These are phyloP conservation scores for Lactarius indigo DNA, from an alignment of 768 basidiomycete species.

Conservation along the genomic window DNA sequence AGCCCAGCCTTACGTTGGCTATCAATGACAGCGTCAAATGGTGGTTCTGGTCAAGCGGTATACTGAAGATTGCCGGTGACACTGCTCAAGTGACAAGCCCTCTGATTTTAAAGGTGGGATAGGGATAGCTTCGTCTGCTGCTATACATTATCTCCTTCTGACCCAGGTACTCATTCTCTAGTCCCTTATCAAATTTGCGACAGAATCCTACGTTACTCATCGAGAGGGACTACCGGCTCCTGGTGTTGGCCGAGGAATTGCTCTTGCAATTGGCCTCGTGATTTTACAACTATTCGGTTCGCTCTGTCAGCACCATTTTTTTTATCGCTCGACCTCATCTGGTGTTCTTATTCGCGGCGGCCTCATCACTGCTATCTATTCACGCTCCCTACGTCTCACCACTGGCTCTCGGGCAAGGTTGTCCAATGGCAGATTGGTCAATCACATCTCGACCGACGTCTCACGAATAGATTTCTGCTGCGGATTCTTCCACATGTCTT, in stretches of 20 bases:
- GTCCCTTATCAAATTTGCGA: constrained; percentile 70
- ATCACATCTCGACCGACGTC: constrained; percentile 90
- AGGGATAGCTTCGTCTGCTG: not conserved
- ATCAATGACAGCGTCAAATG: constrained; percentile 76
- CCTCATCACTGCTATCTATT: constrained; percentile 84
- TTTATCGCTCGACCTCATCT: constrained; percentile 67
- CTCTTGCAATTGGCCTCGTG: constrained; percentile 68
- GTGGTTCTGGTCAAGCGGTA: constrained; percentile 74
- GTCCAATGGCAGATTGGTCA: constrained; percentile 86
- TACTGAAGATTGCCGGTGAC: constrained; percentile 59
- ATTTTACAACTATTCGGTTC: constrained; percentile 64
- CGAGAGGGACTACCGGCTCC: constrained; percentile 34
- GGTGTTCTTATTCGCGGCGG: constrained; percentile 83
- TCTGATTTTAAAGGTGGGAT: constrained; percentile 68
- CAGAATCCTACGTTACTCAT: constrained; percentile 49
- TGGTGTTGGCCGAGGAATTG: constrained; percentile 58
- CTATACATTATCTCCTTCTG: not conserved
- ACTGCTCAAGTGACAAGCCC: constrained; percentile 71
- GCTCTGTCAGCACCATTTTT: constrained; percentile 75
- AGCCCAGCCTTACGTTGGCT: constrained; percentile 61
- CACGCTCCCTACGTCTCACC: constrained; percentile 69
- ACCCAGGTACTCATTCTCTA: constrained; percentile 26
- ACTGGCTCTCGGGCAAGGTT: constrained; percentile 75
- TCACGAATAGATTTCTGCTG: constrained; percentile 88
- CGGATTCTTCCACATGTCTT: constrained; percentile 77